A percentile compares a stretch with the other conserved stretches of the same genome.
phyloP scores from a whole-genome alignment of 2,329 filamentous ascomycete species.

The Anthostomella pinea region DNA sequence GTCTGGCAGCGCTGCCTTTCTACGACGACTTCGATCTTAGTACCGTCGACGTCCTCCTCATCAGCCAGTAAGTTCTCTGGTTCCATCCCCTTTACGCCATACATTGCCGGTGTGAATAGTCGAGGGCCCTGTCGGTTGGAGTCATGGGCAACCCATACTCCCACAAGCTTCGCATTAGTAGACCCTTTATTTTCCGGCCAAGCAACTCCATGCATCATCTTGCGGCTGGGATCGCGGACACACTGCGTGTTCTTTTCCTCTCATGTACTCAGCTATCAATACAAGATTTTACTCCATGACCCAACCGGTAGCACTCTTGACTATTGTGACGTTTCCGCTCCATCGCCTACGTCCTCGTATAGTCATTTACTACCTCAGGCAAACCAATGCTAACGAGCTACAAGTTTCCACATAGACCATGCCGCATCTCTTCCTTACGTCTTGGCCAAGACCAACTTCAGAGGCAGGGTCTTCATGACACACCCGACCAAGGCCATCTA shows the following conservation, averaged over 20 bases:
- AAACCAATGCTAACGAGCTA: slow-evolving; percentile 14
- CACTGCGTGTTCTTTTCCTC: slow-evolving; percentile 13
- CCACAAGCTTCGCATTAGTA: neutral
- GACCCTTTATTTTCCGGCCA: neutral
- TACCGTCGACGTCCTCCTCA: slow-evolving; percentile 92
- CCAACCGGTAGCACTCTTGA: slow-evolving; percentile 27
- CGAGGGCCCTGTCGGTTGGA: slow-evolving; percentile 24
- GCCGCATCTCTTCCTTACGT: slow-evolving; percentile 98
- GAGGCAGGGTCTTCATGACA: slow-evolving; percentile 96
- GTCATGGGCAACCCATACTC: slow-evolving; percentile 10
- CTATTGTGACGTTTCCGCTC: slow-evolving; percentile 18
- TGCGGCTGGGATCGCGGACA: slow-evolving; percentile 6
- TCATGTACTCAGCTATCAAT: slow-evolving; percentile 41
- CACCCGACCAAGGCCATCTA: slow-evolving; percentile 99
- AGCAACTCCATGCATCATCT: slow-evolving; percentile 5
- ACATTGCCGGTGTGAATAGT: slow-evolving; percentile 14
- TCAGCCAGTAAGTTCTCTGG: slow-evolving; percentile 86
- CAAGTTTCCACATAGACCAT: slow-evolving; percentile 96
- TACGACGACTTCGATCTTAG: slow-evolving; percentile 98
- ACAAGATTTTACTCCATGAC: slow-evolving; percentile 37
- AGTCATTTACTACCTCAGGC: neutral
- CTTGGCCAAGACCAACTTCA: slow-evolving; percentile 95
- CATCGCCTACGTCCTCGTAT: slow-evolving; percentile 3
- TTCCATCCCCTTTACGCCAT: slow-evolving; percentile 14
- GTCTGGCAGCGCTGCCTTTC: slow-evolving; percentile 88